Percentiles rank a stretch among this genome's conserved stretches.
phyloP scores from a whole-genome alignment of 164 flowering plant species.

The Aristolochia fimbriata region DNA sequence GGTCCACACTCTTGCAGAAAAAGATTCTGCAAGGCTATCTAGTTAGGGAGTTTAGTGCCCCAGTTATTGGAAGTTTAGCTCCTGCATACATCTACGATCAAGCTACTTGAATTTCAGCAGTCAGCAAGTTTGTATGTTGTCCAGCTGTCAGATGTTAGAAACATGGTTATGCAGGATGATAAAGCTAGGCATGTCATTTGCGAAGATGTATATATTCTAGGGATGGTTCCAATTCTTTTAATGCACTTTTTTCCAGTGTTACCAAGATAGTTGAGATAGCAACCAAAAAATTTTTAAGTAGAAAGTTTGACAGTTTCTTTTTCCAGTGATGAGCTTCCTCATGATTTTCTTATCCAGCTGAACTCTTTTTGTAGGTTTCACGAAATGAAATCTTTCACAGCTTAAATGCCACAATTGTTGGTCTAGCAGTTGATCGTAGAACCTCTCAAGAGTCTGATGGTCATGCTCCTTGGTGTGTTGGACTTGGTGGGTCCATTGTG shows the following conservation, averaged over 20 bases:
- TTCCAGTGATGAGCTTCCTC: neutral
- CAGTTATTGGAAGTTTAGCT: no score
- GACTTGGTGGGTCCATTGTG: conserved; percentile 50
- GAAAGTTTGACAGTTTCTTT: neutral
- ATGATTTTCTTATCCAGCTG: neutral
- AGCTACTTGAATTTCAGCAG: no score
- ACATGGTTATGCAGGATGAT: no score
- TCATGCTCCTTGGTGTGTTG: conserved; percentile 47
- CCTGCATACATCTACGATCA: no score
- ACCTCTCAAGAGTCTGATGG: conserved; percentile 29
- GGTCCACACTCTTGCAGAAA: no score
- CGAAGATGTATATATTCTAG: no score
- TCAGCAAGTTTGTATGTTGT: no score
- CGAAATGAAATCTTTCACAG: conserved; percentile 55
- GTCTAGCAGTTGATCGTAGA: conserved; percentile 54
- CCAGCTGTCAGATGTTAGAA: no score
- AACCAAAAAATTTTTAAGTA: neutral
- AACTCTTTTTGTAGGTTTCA: conserved; percentile 42
- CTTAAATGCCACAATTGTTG: conserved; percentile 85
- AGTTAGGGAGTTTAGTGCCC: no score
- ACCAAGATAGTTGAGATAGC: neutral
- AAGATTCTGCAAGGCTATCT: no score
- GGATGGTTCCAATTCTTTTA: neutral
- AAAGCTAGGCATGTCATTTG: no score
- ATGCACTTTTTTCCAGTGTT: neutral